Percentiles rank a stretch among this genome's conserved stretches.
Conservation (phyloP, 1,139 yeast species). For the Diutina siamensis region DNA sequence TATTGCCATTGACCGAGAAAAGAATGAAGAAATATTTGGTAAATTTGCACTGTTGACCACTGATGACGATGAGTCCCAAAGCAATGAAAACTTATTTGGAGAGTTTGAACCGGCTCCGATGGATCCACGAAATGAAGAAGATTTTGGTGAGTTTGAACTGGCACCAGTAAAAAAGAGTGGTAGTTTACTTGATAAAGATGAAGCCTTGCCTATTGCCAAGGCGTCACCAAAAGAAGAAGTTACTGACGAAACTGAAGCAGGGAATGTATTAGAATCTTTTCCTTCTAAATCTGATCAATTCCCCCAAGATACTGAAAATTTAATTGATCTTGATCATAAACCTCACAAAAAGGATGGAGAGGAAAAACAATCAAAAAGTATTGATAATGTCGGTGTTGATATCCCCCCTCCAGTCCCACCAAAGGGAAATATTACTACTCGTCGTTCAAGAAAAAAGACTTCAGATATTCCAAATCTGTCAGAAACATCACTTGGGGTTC, state of each 20-base stretch:
- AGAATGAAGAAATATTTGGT: not conserved
- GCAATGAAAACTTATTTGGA: too few relatives aligned
- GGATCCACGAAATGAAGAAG: not conserved
- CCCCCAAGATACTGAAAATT: too few relatives aligned
- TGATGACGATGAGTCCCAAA: too few relatives aligned
- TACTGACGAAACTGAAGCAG: not conserved
- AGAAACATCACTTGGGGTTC: not conserved
- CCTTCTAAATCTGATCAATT: too few relatives aligned
- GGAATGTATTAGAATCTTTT: not conserved
- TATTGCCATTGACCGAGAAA: not conserved
- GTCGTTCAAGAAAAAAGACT: not conserved
- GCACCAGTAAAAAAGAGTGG: too few relatives aligned
- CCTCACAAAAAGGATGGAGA: too few relatives aligned
- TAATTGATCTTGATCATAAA: too few relatives aligned
- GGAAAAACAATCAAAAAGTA: too few relatives aligned
- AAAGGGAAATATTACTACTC: not conserved
- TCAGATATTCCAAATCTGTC: not conserved
- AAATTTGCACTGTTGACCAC: not conserved
- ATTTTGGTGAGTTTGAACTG: not conserved
- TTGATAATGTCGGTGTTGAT: too few relatives aligned
- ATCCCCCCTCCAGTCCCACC: slow-evolving; percentile 1
- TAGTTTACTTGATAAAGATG: too few relatives aligned
- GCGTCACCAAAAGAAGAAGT: not conserved
- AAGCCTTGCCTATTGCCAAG: too few relatives aligned
- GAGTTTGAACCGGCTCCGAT: too few relatives aligned